Conservation (phyloP, 2,329 filamentous ascomycete genomes). For the Pestalotiopsis sp. region DNA sequence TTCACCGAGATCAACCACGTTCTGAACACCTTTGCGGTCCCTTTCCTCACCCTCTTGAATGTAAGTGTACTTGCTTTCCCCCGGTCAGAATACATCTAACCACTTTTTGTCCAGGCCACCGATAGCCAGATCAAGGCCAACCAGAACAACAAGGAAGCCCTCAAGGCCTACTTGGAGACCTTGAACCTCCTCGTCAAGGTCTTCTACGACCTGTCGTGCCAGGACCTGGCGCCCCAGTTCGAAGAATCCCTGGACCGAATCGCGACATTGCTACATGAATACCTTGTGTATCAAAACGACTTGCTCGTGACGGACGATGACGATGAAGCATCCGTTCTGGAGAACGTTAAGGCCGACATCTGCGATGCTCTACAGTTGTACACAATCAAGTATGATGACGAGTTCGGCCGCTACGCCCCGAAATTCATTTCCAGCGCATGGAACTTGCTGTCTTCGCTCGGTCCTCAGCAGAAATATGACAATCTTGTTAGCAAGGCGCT, state of each 20-base stretch:
- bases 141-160: slow-evolving; percentile 70
- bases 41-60: slow-evolving; percentile 80
- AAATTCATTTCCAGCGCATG: slow-evolving; percentile 90
- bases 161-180: slow-evolving; percentile 81
- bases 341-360: slow-evolving; percentile 89
- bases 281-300: slow-evolving; percentile 87
- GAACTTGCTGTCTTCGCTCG: slow-evolving; percentile 85
- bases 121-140: slow-evolving; percentile 75
- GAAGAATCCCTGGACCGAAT: slow-evolving; percentile 84
- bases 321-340: slow-evolving; percentile 80
- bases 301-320: slow-evolving; percentile 84
- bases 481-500: slow-evolving; percentile 91
- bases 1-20: slow-evolving; percentile 98
- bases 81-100: not conserved
- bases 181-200: slow-evolving; percentile 90
- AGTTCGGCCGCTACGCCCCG: slow-evolving; percentile 77
- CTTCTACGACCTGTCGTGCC: slow-evolving; percentile 94
- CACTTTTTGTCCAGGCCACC: slow-evolving; percentile 51
- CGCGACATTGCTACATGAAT: slow-evolving; percentile 83
- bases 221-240: slow-evolving; percentile 92
- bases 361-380: slow-evolving; percentile 90
- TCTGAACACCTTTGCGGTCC: slow-evolving; percentile 77
- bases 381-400: slow-evolving; percentile 93
- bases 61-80: slow-evolving; percentile 45
- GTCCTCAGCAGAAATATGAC: slow-evolving; percentile 90